Conservation (phyloP, 139 green algal species). For the Coccomyxa sp. region DNA sequence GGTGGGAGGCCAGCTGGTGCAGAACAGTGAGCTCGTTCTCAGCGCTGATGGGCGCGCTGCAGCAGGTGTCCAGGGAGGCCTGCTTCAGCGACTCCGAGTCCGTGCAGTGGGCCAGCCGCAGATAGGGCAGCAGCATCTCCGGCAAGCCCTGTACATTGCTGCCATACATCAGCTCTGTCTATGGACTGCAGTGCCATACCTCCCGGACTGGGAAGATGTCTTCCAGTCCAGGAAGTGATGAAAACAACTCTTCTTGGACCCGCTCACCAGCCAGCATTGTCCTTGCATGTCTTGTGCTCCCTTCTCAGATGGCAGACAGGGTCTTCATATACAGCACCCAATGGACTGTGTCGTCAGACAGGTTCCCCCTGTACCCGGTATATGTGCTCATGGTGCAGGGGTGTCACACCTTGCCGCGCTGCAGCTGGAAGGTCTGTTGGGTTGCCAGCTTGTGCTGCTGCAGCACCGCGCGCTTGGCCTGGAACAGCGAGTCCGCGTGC, state of each 20-base stretch:
- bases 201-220: no score
- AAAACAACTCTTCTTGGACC: no score
- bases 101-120: slow-evolving; percentile 65
- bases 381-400: no score
- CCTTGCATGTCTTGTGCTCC: no score
- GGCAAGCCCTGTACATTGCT: slow-evolving; percentile 40
- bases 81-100: slow-evolving; percentile 29
- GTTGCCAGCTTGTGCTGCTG: slow-evolving; percentile 44
- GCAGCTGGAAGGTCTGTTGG: slow-evolving; percentile 50
- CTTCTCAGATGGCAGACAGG: no score
- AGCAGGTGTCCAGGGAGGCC: slow-evolving; percentile 5
- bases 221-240: no score
- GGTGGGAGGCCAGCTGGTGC: slow-evolving; percentile 43
- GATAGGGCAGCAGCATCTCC: slow-evolving; percentile 67
- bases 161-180: no score
- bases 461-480: slow-evolving; percentile 69
- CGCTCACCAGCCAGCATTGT: no score
- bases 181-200: no score
- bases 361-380: no score
- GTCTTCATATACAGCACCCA: no score
- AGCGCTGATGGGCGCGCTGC: slow-evolving; percentile 16
- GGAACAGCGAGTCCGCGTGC: slow-evolving; percentile 75
- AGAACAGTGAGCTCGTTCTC: slow-evolving; percentile 50
- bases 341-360: no score
- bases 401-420: slow-evolving; percentile 22